Evolutionary conservation across 371 early-diverging fungal species (phyloP), one percentile per base, ranked within the genome.

Genomic region (Actinomortierella wolfii): DNA sequence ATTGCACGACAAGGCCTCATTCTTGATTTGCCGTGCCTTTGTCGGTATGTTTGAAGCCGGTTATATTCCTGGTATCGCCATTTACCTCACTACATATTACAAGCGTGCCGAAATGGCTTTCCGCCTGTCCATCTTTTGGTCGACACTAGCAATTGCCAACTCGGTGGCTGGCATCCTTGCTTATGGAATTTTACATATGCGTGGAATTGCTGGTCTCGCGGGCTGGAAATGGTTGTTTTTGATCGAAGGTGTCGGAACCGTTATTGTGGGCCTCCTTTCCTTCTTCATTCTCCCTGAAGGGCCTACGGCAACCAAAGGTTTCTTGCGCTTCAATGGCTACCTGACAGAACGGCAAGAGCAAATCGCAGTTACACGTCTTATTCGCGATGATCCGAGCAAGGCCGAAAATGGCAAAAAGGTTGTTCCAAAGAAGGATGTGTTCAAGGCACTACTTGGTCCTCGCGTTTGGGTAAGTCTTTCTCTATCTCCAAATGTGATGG

Each of bases 311-410:
- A 84, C 83, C 11, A 47, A 62, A 21, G 78, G 81, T 5, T 34
- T 71, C 2, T 40, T 82, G 34, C 78, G 81, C 52, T 71, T 78
- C 17, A 74, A 74, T 20, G 78, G 77, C 1, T 82, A 79, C 66
- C 61, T 82, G 50, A 73, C 71, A 1, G 78, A 75, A 8, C 74
- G 79, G 3, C 73, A 83, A 45, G 57, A 57, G 18, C 60, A 77
- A 46, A 83, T 84, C 55, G 84, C 84, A 17, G 78, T 83, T 11
- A 84, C 84, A 6, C 76, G 84, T 7, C 51, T 86, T 7, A 80
- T 86, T 26, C 78, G 81, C 9, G 86, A 84, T 54, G 84, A 84
- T 48, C 51, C 75, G 43, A 67, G 70, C 55, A 81, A 86, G 50
- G 67, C 69, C 4, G 82, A 78, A 54, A 77, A 81, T n/a, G 60